Conservation (phyloP, 1,284 basidiomycete species). For the Ganoderma lucidum region DNA sequence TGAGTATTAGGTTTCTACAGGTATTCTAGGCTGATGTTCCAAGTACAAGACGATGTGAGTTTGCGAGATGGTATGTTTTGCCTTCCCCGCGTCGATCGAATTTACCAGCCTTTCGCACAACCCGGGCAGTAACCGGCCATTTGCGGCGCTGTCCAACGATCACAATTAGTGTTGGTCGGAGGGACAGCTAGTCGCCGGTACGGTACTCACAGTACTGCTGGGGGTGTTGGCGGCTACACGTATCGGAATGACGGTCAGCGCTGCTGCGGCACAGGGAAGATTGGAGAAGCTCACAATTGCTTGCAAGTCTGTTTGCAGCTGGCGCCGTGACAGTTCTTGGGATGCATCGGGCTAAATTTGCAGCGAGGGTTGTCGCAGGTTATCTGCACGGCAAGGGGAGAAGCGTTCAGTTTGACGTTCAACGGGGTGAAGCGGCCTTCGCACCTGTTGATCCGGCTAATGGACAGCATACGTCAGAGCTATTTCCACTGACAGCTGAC, state of each 20-base stretch:
- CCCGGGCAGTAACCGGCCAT: conserved; percentile 28
- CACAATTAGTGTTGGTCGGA: background rate
- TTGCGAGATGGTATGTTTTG: background rate
- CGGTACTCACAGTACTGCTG: conserved; percentile 39
- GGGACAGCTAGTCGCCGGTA: background rate
- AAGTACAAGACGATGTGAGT: background rate
- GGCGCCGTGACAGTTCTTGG: conserved; percentile 33
- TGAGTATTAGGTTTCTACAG: background rate
- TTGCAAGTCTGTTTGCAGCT: conserved; percentile 41
- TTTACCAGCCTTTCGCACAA: conserved; percentile 22
- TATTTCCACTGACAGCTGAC: background rate
- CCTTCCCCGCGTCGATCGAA: background rate
- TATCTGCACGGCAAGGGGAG: conserved; percentile 27
- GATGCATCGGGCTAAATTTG: conserved; percentile 39
- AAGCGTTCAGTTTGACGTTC: background rate
- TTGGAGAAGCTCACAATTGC: conserved; percentile 35
- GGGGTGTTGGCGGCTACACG: conserved; percentile 37
- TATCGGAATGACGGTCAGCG: conserved; percentile 7
- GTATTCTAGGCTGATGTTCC: background rate
- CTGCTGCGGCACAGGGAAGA: conserved; percentile 1
- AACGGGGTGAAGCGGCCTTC: no score
- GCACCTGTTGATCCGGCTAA: conserved; percentile 30
- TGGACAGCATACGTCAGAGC: conserved; percentile 2
- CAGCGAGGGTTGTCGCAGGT: conserved; percentile 37
- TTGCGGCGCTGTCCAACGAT: conserved; percentile 27